Evolutionary conservation across 305 asterid genomes (phyloP), one percentile per base, ranked within the genome.

Genomic region (Nicotiana rustica): DNA sequence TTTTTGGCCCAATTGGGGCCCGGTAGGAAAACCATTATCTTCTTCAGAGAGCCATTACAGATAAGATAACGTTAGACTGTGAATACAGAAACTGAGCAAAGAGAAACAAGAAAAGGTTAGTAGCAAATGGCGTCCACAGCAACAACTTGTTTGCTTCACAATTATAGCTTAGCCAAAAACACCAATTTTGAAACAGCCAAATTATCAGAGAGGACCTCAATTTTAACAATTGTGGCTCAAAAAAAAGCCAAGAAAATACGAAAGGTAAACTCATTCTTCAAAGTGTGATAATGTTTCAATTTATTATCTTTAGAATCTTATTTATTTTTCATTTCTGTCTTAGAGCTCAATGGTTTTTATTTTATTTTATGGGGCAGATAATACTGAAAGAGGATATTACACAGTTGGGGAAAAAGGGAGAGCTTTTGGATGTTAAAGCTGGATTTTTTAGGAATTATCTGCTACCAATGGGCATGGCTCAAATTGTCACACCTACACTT

Each of bases 351-450:
- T 76, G 64, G 60, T 49, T 15, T 85, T 67, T 49, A 52, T 25
- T 1, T 5, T 55, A 49, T 38, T 31, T 29, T 65, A 19, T 56
- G 81, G 55, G 31, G 66, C 86, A 94, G 99, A 87, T 96, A 86
- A 93, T 93, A 89, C 78, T 96, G 95, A 93, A 91, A 90, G 98
- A 96, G 86, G 97, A 96, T 86, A 96, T 96, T 83, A 10, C 88
- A 19, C 84, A 87, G 15, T 86, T 96, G 92, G 98, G 99, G 79
- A 91, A 92, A 85, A 93, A 94, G 82, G 99, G 99, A 44, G 91
- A 94, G 86, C 91, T 96, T 75, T 36, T 89, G 89, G 95, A 91
- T 67, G 98, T 96, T 85, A 96, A 86, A 87, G 97, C 99, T 85
- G 99, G 98, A 56, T 96, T 78, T 87, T 89, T 82, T 66, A 91